Conservation (phyloP, 345 rosid genomes). For the Tarenaya hassleriana region DNA sequence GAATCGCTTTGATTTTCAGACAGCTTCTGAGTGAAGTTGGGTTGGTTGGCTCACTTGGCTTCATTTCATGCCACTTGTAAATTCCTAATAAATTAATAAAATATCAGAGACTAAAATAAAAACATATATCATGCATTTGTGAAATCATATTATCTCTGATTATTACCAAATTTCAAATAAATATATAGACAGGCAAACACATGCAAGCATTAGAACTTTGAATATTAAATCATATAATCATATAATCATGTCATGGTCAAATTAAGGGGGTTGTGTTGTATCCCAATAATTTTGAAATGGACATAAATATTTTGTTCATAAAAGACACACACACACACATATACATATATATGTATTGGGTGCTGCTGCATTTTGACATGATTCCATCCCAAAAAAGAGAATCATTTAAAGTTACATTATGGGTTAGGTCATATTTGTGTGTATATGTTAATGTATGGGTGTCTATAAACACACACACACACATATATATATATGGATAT, state of each 20-base stretch:
- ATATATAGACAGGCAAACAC: too few species aligned
- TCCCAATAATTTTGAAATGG: neutral
- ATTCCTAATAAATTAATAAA: slow-evolving; percentile 11
- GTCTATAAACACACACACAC: too few species aligned
- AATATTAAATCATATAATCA: neutral
- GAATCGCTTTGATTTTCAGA: slow-evolving; percentile 31
- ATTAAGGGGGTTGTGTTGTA: slow-evolving; percentile 1
- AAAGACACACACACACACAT: neutral
- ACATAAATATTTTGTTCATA: slow-evolving; percentile 4
- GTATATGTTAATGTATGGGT: slow-evolving; percentile 3
- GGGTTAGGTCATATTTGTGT: slow-evolving; percentile 13
- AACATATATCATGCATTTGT: neutral
- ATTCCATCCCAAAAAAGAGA: slow-evolving; percentile 1
- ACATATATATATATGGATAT: slow-evolving; percentile 3
- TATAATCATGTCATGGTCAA: slow-evolving; percentile 14
- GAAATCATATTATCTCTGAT: too few species aligned
- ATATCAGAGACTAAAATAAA: neutral
- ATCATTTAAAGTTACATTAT: slow-evolving; percentile 7
- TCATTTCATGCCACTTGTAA: slow-evolving; percentile 16
- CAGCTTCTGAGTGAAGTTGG: slow-evolving; percentile 30
- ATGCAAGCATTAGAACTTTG: neutral
- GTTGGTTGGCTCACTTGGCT: slow-evolving; percentile 31
- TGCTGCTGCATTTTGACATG: neutral
- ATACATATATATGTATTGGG: neutral
- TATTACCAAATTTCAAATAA: too few species aligned